Conservation (phyloP, 2,329 filamentous ascomycete species). For the Ceratocystiopsis sp. region DNA sequence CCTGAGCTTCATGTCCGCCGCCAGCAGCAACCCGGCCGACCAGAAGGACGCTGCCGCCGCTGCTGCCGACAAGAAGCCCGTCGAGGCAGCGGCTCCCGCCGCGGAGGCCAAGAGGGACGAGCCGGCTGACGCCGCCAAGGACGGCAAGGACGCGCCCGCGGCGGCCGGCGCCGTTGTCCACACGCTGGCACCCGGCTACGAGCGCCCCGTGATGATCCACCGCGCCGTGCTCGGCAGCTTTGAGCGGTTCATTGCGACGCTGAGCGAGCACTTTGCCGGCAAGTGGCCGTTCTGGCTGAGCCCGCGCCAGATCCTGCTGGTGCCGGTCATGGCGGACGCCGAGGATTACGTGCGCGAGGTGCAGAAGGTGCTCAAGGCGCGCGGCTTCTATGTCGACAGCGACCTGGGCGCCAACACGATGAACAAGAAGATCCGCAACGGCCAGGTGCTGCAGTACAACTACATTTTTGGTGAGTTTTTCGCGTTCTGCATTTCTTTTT, state of each 20-base stretch:
- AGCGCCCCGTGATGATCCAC: constrained; percentile 74
- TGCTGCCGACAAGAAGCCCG: constrained; percentile 1
- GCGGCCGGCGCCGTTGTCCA: constrained; percentile 19
- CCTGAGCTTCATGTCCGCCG: constrained; percentile 24
- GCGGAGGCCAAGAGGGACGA: constrained; percentile 3
- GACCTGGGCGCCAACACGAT: constrained; percentile 64
- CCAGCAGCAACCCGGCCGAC: constrained; percentile 7
- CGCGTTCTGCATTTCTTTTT: no score
- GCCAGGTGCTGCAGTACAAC: constrained; percentile 68
- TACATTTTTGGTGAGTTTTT: constrained; percentile 52
- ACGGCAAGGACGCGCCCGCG: constrained; percentile 18
- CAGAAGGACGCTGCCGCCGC: background rate
- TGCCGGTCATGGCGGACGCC: constrained; percentile 57
- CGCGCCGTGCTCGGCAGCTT: constrained; percentile 61
- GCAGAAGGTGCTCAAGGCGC: constrained; percentile 46
- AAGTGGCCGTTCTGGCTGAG: constrained; percentile 86
- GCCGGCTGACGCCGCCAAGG: constrained; percentile 12
- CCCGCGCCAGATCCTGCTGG: constrained; percentile 64
- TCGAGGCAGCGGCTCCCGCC: constrained; percentile 1
- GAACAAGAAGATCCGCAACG: constrained; percentile 78
- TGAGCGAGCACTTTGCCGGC: constrained; percentile 70
- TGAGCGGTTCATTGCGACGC: constrained; percentile 50
- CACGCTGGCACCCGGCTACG: constrained; percentile 50
- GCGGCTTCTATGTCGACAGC: constrained; percentile 53
- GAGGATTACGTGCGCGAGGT: constrained; percentile 63